phyloP scores from a whole-genome alignment of 768 basidiomycete species.

The Glaciozyma antarctica region DNA sequence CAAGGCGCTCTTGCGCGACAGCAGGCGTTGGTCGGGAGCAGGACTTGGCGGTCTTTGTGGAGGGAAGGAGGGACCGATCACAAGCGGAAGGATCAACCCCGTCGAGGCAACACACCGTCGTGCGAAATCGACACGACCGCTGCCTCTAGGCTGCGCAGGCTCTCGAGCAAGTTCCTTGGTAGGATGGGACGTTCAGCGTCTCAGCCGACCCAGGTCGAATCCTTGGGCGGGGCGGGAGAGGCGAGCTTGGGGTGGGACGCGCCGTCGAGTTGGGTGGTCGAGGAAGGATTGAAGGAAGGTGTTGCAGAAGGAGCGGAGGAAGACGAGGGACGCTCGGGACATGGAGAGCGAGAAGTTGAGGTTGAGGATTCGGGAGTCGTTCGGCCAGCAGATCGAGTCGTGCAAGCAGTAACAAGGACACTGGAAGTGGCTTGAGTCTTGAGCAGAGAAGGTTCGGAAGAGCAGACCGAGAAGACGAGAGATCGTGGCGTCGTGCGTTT shows the following conservation, averaged over 20 bases:
- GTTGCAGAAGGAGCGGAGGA: background rate
- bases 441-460: background rate
- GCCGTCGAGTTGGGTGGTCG: background rate
- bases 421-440: background rate
- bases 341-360: constrained; percentile 3
- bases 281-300: background rate
- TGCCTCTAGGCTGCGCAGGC: too few relatives aligned
- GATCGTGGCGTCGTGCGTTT: background rate
- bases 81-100: too few relatives aligned
- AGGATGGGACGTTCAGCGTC: background rate
- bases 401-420: background rate
- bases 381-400: background rate
- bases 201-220: background rate
- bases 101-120: background rate
- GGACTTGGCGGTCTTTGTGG: too few relatives aligned
- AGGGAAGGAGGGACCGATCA: too few relatives aligned
- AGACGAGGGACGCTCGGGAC: background rate
- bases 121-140: too few relatives aligned
- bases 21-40: too few relatives aligned
- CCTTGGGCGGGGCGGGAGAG: background rate
- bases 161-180: too few relatives aligned
- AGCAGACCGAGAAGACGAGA: background rate
- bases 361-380: background rate
- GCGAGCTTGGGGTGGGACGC: background rate
- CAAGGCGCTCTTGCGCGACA: too few relatives aligned